Evolutionary conservation across 768 basidiomycete genomes (phyloP).

Genomic region (Boletus vinaceobasis): DNA sequence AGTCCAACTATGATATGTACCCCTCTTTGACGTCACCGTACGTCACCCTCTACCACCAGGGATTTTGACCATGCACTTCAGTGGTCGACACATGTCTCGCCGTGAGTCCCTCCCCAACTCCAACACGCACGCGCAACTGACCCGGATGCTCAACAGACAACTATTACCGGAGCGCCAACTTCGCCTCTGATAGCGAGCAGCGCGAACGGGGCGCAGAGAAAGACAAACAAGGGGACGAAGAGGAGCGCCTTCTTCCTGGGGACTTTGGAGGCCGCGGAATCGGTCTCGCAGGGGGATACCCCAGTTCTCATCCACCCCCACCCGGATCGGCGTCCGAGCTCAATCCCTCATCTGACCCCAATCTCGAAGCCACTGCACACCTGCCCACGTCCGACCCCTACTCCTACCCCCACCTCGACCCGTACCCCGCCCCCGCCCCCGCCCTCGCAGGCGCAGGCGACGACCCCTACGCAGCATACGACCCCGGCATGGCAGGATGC

Average conservation of each 20-base stretch:
- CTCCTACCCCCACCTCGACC: background rate
- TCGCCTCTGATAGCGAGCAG: conserved; percentile 1
- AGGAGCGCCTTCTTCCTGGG: background rate
- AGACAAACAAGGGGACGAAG: background rate
- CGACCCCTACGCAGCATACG: conserved; percentile 17
- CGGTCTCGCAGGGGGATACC: conserved; percentile 2
- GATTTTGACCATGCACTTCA: conserved; percentile 5
- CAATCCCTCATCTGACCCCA: too few species aligned
- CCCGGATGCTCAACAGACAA: background rate
- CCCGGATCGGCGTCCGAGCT: too few species aligned
- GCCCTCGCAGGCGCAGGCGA: background rate
- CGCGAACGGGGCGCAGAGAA: too few species aligned
- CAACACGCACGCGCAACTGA: too few species aligned
- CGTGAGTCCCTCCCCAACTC: background rate
- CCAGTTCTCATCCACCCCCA: background rate
- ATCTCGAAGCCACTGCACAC: too few species aligned
- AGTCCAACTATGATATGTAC: too few species aligned
- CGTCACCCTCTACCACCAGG: too few species aligned
- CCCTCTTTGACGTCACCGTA: background rate
- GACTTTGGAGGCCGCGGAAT: conserved; percentile 1
- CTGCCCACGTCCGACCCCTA: background rate
- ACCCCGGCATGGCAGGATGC: conserved; percentile 25
- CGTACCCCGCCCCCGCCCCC: too few species aligned
- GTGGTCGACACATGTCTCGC: conserved; percentile 7
- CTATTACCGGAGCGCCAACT: background rate